phyloP scores from a whole-genome alignment of 208 protist genomes.

The Acanthamoeba divionensis region DNA sequence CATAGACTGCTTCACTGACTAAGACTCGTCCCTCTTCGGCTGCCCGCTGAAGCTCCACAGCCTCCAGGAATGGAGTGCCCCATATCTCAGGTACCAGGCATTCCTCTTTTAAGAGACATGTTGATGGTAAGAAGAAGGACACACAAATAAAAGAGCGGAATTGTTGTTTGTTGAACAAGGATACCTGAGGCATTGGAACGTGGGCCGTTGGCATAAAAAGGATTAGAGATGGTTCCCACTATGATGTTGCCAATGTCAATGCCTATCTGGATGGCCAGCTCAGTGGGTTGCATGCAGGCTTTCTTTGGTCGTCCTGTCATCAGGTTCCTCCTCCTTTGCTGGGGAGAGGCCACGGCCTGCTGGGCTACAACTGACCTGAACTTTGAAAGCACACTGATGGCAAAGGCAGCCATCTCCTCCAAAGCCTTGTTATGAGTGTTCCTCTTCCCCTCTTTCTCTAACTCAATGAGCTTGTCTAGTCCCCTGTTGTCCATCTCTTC shows the following conservation, averaged over 20 bases:
- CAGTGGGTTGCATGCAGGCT: not conserved
- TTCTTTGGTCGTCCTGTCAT: not conserved
- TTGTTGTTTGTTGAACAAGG: too few relatives aligned
- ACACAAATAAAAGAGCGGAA: too few relatives aligned
- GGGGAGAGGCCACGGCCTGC: not conserved
- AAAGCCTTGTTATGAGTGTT: conserved; percentile 42
- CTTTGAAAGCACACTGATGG: not conserved
- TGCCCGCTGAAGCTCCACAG: not conserved
- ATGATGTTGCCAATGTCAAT: not conserved
- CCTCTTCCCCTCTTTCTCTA: not conserved
- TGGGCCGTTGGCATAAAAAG: not conserved
- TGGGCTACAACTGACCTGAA: not conserved
- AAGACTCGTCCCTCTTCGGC: not conserved
- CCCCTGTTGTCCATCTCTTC: not conserved
- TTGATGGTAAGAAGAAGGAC: too few relatives aligned
- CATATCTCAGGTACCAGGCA: conserved; percentile 18
- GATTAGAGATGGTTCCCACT: not conserved
- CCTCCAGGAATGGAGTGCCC: not conserved
- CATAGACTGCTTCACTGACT: not conserved
- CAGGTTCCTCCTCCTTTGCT: not conserved
- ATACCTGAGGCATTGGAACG: not conserved
- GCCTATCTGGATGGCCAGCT: not conserved
- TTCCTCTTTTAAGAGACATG: too few relatives aligned
- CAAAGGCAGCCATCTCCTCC: conserved; percentile 38
- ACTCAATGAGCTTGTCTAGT: conserved; percentile 5